A percentile compares a stretch with the other conserved stretches of the same genome.
Conservation (phyloP, 2,329 filamentous ascomycete species). For the Nigrospora oryzae region DNA sequence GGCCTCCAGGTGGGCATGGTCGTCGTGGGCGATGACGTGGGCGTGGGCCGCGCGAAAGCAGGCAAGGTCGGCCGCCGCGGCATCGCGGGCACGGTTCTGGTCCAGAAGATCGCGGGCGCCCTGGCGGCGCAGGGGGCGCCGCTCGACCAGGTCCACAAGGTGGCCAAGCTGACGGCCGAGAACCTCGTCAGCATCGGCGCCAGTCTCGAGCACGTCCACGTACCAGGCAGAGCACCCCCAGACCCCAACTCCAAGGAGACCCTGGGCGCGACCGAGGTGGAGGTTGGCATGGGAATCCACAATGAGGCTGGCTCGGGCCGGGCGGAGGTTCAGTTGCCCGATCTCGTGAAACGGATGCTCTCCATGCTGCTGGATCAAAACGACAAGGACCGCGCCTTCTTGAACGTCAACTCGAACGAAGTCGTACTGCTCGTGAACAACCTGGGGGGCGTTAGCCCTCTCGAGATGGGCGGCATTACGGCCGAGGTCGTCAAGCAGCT, state of each 20-base stretch:
- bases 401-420: slow-evolving; percentile 53
- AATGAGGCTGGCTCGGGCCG: slow-evolving; percentile 56
- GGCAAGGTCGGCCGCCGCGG: slow-evolving; percentile 91
- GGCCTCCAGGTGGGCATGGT: slow-evolving; percentile 80
- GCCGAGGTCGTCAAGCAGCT: slow-evolving; percentile 60
- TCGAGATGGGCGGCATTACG: slow-evolving; percentile 66
- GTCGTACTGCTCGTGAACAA: slow-evolving; percentile 69
- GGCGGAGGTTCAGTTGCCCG: slow-evolving; percentile 40
- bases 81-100: slow-evolving; percentile 83
- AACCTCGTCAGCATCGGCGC: slow-evolving; percentile 83
- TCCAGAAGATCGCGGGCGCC: slow-evolving; percentile 85
- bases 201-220: slow-evolving; percentile 84
- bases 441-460: slow-evolving; percentile 62
- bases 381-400: slow-evolving; percentile 64
- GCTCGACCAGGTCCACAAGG: slow-evolving; percentile 62
- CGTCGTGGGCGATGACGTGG: slow-evolving; percentile 85
- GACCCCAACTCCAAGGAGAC: slow-evolving; percentile 42
- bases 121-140: slow-evolving; percentile 62
- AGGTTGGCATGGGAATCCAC: slow-evolving; percentile 72
- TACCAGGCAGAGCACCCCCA: slow-evolving; percentile 62
- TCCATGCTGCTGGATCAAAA: slow-evolving; percentile 55
- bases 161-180: slow-evolving; percentile 62
- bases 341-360: slow-evolving; percentile 57
- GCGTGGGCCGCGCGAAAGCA: slow-evolving; percentile 70
- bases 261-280: slow-evolving; percentile 48